Percentiles rank a stretch among this genome's conserved stretches.
Conservation (phyloP, 1,284 basidiomycete species). For the Heliocybe sulcata region DNA sequence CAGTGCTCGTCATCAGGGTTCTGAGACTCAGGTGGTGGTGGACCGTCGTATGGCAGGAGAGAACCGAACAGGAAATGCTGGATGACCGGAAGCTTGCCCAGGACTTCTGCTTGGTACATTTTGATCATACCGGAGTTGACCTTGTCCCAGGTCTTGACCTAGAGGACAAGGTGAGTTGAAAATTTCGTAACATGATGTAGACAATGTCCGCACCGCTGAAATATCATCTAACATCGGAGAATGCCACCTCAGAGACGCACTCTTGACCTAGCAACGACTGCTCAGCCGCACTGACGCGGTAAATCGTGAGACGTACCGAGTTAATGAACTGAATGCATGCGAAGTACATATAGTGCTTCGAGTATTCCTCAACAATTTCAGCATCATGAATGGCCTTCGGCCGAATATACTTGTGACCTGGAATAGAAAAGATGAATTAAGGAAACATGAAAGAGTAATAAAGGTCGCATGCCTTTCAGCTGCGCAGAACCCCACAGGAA, state of each 20-base stretch:
- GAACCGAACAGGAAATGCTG: slow-evolving; percentile 96
- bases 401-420: slow-evolving; percentile 84
- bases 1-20: slow-evolving; percentile 14
- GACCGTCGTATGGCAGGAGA: slow-evolving; percentile 69
- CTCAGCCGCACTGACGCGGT: not conserved
- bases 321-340: slow-evolving; percentile 97
- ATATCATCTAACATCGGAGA: slow-evolving; percentile 99
- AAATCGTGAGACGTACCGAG: slow-evolving; percentile 49
- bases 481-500: slow-evolving; percentile 90
- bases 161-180: not conserved
- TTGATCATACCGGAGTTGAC: slow-evolving; percentile 98
- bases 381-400: slow-evolving; percentile 91
- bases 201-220: slow-evolving; percentile 59
- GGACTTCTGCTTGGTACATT: slow-evolving; percentile 95
- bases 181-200: not conserved
- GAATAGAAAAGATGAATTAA: not conserved
- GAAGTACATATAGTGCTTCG: slow-evolving; percentile 94
- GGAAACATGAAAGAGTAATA: not conserved
- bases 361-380: slow-evolving; percentile 92
- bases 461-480: slow-evolving; percentile 47
- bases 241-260: slow-evolving; percentile 94
- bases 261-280: slow-evolving; percentile 72
- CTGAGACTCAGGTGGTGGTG: slow-evolving; percentile 32
- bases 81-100: slow-evolving; percentile 92
- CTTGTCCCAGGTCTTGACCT: slow-evolving; percentile 96